Evolutionary conservation across 2,329 filamentous ascomycete species (phyloP).

Genomic region (Colletotrichum lupini): DNA sequence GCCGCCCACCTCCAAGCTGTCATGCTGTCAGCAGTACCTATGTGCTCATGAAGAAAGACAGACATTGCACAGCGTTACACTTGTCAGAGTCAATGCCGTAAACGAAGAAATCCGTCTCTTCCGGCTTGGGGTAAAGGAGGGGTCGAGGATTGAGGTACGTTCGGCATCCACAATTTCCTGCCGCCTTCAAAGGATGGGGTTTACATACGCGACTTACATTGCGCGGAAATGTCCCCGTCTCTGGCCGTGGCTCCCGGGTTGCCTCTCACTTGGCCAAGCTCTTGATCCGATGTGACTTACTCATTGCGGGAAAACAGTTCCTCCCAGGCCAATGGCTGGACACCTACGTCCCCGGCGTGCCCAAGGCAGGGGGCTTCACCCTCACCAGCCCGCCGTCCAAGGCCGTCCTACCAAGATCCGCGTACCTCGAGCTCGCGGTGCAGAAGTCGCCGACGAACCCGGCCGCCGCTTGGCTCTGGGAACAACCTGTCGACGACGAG

Average conservation of each 20-base stretch:
- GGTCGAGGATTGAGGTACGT: constrained; percentile 59
- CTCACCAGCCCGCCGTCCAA: constrained; percentile 80
- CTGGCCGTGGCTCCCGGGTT: too few relatives aligned
- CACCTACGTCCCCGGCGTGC: constrained; percentile 76
- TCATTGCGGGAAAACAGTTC: constrained; percentile 62
- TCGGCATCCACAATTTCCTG: neutral
- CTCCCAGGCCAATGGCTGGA: constrained; percentile 91
- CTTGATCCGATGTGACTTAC: constrained; percentile 7
- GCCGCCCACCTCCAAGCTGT: too few relatives aligned
- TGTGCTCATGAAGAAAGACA: constrained; percentile 37
- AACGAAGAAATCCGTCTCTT: constrained; percentile 78
- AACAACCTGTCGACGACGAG: constrained; percentile 35
- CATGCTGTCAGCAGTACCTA: too few relatives aligned
- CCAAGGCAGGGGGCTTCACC: constrained; percentile 86
- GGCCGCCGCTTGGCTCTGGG: constrained; percentile 81
- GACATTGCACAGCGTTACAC: constrained; percentile 69
- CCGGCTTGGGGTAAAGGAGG: constrained; percentile 66
- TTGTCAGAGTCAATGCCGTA: constrained; percentile 71
- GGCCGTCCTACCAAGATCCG: constrained; percentile 46
- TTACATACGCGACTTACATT: neutral
- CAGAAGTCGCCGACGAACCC: constrained; percentile 78
- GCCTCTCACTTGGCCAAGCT: too few relatives aligned
- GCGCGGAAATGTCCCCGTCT: neutral
- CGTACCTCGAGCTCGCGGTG: constrained; percentile 82
- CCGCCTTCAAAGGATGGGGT: neutral